Percentiles rank a stretch among this genome's conserved stretches.
phyloP scores from a whole-genome alignment of 2,329 filamentous ascomycete genomes.

The Fusarium sp. region DNA sequence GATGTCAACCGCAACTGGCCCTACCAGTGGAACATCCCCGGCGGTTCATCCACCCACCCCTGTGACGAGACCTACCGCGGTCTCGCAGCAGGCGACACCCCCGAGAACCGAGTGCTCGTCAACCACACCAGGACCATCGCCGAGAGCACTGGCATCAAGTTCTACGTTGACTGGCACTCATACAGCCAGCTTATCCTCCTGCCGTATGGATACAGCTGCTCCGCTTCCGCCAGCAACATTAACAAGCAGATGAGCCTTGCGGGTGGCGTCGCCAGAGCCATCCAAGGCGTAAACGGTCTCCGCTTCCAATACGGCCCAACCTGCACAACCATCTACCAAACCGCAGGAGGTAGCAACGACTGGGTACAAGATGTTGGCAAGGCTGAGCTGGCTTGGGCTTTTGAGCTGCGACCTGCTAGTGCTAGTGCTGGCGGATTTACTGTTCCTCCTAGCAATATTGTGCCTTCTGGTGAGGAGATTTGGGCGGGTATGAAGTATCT shows the following conservation, averaged over 20 bases:
- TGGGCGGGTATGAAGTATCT: conserved; percentile 59
- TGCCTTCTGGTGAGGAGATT: conserved; percentile 58
- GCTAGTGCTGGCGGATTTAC: conserved; percentile 38
- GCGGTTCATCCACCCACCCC: conserved; percentile 64
- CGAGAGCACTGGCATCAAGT: conserved; percentile 61
- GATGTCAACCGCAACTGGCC: conserved; percentile 74
- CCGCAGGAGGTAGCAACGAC: conserved; percentile 60
- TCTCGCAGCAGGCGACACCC: conserved; percentile 55
- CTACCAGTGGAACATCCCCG: conserved; percentile 63
- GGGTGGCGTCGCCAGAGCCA: conserved; percentile 61
- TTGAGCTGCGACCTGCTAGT: conserved; percentile 53
- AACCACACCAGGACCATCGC: conserved; percentile 46
- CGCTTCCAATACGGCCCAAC: conserved; percentile 62
- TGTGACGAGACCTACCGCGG: conserved; percentile 65
- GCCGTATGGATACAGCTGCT: conserved; percentile 72
- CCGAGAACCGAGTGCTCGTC: conserved; percentile 64
- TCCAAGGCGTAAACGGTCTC: conserved; percentile 57
- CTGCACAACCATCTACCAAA: conserved; percentile 72
- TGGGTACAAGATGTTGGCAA: conserved; percentile 57
- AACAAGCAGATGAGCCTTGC: conserved; percentile 63
- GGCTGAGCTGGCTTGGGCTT: conserved; percentile 56
- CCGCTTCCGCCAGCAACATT: conserved; percentile 58
- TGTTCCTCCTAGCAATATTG: conserved; percentile 48
- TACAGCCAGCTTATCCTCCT: conserved; percentile 71
- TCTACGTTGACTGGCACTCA: conserved; percentile 75